Conservation (phyloP, 805 yeast species). For the Saccharomyces cerevisiae region DNA sequence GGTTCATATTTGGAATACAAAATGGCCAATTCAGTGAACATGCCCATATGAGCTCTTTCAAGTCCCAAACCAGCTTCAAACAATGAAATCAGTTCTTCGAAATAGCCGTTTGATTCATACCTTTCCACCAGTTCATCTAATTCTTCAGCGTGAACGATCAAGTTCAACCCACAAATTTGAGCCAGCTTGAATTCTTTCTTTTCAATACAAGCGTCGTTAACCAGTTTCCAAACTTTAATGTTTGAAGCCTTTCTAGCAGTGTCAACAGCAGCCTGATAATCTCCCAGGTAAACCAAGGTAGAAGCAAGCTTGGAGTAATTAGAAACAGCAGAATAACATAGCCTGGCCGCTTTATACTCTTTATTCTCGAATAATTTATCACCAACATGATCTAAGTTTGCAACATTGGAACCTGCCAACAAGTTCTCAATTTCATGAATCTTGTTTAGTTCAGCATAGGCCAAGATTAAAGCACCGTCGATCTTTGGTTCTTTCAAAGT, state of each 20-base stretch:
- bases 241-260: constrained; percentile 97
- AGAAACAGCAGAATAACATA: constrained; percentile 75
- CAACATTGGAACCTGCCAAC: constrained; percentile 82
- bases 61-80: constrained; percentile 93
- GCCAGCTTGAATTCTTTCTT: constrained; percentile 93
- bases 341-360: constrained; percentile 88
- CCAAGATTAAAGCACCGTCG: constrained; percentile 85
- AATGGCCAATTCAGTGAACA: constrained; percentile 93
- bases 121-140: constrained; percentile 78
- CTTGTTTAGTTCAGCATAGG: constrained; percentile 73
- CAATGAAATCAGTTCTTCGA: constrained; percentile 81
- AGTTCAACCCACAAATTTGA: constrained; percentile 95
- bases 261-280: constrained; percentile 94
- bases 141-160: constrained; percentile 96
- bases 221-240: constrained; percentile 93
- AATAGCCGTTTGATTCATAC: constrained; percentile 86
- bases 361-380: constrained; percentile 75
- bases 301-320: constrained; percentile 95
- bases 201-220: constrained; percentile 91
- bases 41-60: constrained; percentile 99
- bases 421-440: constrained; percentile 76
- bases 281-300: constrained; percentile 85
- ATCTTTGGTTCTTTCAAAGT: constrained; percentile 83
- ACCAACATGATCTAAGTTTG: constrained; percentile 86
- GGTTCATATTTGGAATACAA: constrained; percentile 88